Evolutionary conservation across 192 early-diverging fungal species (phyloP).

Genomic region (Linnemannia elongata): DNA sequence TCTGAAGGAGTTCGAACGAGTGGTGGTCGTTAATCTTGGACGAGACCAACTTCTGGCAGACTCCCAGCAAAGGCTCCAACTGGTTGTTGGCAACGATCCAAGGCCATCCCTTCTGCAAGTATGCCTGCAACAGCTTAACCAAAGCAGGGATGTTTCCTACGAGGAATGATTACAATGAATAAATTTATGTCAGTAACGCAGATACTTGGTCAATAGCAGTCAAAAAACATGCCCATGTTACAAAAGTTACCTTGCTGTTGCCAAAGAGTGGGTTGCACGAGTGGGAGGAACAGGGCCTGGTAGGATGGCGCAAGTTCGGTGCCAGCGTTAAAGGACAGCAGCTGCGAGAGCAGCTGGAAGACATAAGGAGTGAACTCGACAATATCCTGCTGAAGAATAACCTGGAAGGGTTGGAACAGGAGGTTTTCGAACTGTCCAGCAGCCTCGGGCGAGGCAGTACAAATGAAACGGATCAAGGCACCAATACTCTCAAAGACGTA

Average conservation of each 20-base stretch:
- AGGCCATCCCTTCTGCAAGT: constrained; percentile 79
- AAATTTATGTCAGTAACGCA: background rate
- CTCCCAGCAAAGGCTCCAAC: constrained; percentile 88
- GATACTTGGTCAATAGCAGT: background rate
- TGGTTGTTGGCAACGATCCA: constrained; percentile 79
- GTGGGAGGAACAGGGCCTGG: constrained; percentile 75
- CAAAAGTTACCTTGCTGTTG: constrained; percentile 74
- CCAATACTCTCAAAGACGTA: constrained; percentile 95
- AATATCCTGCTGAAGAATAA: constrained; percentile 85
- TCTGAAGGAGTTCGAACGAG: constrained; percentile 84
- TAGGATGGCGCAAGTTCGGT: constrained; percentile 79
- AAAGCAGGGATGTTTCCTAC: constrained; percentile 95
- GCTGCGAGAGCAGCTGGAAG: constrained; percentile 94
- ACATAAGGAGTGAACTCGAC: constrained; percentile 96
- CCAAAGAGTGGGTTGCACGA: constrained; percentile 93
- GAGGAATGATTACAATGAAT: background rate
- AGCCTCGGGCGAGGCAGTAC: constrained; percentile 74
- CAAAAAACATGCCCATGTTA: background rate
- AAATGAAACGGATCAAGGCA: constrained; percentile 89
- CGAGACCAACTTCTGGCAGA: constrained; percentile 92
- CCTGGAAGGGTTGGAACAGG: constrained; percentile 91
- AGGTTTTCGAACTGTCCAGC: constrained; percentile 87
- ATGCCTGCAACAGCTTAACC: constrained; percentile 89
- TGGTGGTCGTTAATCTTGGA: constrained; percentile 89
- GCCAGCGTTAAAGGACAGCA: constrained; percentile 82